Percentiles rank a stretch among this genome's conserved stretches.
Evolutionary conservation across 1,139 yeast species (phyloP).

Genomic region (Lodderomyces metapsilosis): DNA sequence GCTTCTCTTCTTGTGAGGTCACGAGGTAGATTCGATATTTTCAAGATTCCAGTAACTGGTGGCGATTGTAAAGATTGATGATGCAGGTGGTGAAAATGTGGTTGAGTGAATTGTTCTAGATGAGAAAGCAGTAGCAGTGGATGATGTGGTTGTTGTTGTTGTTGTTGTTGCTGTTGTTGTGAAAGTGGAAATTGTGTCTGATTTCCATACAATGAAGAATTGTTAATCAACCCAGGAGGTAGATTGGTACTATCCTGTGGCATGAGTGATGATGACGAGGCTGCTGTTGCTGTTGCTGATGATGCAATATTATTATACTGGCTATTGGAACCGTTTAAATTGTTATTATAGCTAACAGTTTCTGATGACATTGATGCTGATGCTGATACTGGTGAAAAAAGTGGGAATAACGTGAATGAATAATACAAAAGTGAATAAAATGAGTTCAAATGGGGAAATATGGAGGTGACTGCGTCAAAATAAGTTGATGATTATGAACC

Average conservation of each 20-base stretch:
- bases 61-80: constrained; percentile 6
- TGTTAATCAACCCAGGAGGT: constrained; percentile 3
- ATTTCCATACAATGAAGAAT: background rate
- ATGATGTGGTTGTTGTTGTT: constrained; percentile 3
- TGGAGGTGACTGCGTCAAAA: no score
- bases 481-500: no score
- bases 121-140: constrained; percentile 4
- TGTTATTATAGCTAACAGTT: constrained; percentile 8
- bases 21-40: constrained; percentile 48
- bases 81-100: constrained; percentile 10
- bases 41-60: constrained; percentile 11
- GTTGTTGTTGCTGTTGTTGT: constrained; percentile 4
- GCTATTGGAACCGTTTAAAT: constrained; percentile 12
- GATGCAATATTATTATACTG: constrained; percentile 9
- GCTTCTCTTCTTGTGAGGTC: constrained; percentile 80
- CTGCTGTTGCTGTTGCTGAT: constrained; percentile 3
- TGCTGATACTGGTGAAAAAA: background rate
- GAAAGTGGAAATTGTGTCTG: background rate
- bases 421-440: background rate
- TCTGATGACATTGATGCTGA: constrained; percentile 20
- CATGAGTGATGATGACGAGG: constrained; percentile 3
- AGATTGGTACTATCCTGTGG: constrained; percentile 1
- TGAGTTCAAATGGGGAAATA: no score
- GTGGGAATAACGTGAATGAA: background rate
- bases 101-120: constrained; percentile 10